Conservation (phyloP, 2,329 filamentous ascomycete species). For the Raffaelea arxii region DNA sequence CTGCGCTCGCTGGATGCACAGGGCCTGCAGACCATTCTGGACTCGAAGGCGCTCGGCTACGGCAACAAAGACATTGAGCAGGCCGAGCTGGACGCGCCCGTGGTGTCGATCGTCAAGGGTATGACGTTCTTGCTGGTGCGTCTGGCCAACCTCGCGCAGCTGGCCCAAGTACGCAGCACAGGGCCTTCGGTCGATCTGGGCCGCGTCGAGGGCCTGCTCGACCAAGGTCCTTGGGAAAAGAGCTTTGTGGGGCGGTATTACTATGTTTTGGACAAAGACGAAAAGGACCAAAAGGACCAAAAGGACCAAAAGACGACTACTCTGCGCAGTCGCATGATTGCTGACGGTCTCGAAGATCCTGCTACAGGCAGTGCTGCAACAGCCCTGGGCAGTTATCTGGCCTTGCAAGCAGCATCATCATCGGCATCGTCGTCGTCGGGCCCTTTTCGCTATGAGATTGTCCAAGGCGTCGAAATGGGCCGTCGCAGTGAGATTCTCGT, state of each 20-base stretch:
- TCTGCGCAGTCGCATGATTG: constrained; percentile 54
- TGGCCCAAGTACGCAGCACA: constrained; percentile 31
- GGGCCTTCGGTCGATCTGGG: constrained; percentile 23
- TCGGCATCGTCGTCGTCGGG: constrained; percentile 16
- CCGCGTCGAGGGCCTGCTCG: constrained; percentile 26
- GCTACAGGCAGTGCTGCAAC: constrained; percentile 55
- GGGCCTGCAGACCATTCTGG: constrained; percentile 18
- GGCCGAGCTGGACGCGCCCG: constrained; percentile 32
- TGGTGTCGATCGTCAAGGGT: constrained; percentile 59
- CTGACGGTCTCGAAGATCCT: constrained; percentile 42
- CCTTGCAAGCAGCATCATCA: constrained; percentile 27
- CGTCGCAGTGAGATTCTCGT: constrained; percentile 42
- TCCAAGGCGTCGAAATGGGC: constrained; percentile 61
- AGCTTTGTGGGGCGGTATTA: constrained; percentile 49
- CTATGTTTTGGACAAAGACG: constrained; percentile 32
- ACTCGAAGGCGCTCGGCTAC: constrained; percentile 21
- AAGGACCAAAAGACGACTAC: constrained; percentile 14
- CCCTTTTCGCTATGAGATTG: constrained; percentile 34
- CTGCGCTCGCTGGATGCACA: constrained; percentile 17
- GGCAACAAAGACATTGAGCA: constrained; percentile 18
- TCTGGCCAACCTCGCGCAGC: constrained; percentile 48
- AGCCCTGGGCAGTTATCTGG: constrained; percentile 45
- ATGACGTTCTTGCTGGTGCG: constrained; percentile 63
- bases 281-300: constrained; percentile 5
- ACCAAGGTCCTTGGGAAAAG: constrained; percentile 40